Base-by-base conservation (phyloP, 495 filamentous ascomycete species). In the Aspergillus mulundensis region DNA sequence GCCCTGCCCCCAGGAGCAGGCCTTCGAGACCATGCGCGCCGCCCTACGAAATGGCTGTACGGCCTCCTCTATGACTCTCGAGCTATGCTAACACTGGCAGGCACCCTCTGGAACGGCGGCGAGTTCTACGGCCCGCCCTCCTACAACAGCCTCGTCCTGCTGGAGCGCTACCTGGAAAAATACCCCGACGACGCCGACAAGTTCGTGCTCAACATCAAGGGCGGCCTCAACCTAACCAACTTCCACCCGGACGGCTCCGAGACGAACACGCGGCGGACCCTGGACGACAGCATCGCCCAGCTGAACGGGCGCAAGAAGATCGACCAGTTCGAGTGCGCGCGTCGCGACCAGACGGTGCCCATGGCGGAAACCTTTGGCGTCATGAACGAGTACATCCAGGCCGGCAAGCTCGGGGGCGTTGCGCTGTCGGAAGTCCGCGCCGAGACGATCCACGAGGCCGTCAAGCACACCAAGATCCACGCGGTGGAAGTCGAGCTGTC, bases 401-500 rank as follows among this genome's bases (percentile, higher is more conserved):
- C 80, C 32, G 91, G 91, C 32, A 87, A 91, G 71, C 75, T 96
- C 61, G 77, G 78, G 32, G 90, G 87, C n/a, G 87, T 96, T 69
- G 77, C 81, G 10, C 66, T 95, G 44, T 87, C 82, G 39, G 91
- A 95, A 65, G 84, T 87, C 24, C 74, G 78, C 44, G 89, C 87
- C 6, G 76, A 83, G 38, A 91, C 89, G 2, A 90, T 96, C 62
- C 78, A 87, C 34, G 77, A 83, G 58, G 91, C 91, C 19, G 48
- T 50, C 19, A 50, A 50, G 48, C 32, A 50, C 7, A 50, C 48
- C 19, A 50, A 50, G 19, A 34, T 96, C 60, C 79, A 77, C 1
- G 81, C 81, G 3, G 88, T 92, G 19, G 91, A 96, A 68, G 84
- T 88, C 20, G 91, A 96, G 71, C 72, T 95, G 56, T 88, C 84